phyloP scores from a whole-genome alignment of 768 basidiomycete genomes.

The Postia placenta region DNA sequence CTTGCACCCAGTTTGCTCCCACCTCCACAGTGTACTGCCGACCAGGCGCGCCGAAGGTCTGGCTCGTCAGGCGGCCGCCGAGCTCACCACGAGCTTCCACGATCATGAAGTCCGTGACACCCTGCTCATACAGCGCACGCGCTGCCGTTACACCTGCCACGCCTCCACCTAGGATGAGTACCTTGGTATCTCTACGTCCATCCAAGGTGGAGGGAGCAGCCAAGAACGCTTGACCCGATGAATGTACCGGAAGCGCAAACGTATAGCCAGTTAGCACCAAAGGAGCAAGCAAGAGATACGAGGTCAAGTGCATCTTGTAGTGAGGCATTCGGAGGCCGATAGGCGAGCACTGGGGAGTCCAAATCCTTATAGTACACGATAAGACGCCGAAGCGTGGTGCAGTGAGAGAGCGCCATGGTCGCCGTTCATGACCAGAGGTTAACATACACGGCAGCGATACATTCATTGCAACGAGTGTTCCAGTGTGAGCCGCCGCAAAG shows the following conservation, averaged over 20 bases:
- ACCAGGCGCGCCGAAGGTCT: constrained; percentile 34
- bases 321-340: no score
- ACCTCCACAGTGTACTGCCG: constrained; percentile 42
- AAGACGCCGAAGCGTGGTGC: no score
- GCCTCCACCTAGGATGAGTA: constrained; percentile 63
- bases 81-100: constrained; percentile 54
- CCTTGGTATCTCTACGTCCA: constrained; percentile 27
- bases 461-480: no score
- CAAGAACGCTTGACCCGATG: background rate
- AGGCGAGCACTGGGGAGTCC: no score
- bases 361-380: no score
- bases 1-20: constrained; percentile 59
- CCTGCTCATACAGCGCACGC: constrained; percentile 46
- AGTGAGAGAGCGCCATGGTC: no score
- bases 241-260: background rate
- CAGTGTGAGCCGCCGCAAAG: no score
- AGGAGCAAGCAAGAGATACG: background rate
- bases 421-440: background rate
- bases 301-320: no score
- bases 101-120: constrained; percentile 53
- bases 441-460: background rate
- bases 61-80: constrained; percentile 54
- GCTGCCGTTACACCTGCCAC: constrained; percentile 63
- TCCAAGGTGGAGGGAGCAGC: no score
- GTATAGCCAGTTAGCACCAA: background rate